Evolutionary conservation across 1,284 basidiomycete species (phyloP).

Genomic region (Cutaneotrichosporon sp.): DNA sequence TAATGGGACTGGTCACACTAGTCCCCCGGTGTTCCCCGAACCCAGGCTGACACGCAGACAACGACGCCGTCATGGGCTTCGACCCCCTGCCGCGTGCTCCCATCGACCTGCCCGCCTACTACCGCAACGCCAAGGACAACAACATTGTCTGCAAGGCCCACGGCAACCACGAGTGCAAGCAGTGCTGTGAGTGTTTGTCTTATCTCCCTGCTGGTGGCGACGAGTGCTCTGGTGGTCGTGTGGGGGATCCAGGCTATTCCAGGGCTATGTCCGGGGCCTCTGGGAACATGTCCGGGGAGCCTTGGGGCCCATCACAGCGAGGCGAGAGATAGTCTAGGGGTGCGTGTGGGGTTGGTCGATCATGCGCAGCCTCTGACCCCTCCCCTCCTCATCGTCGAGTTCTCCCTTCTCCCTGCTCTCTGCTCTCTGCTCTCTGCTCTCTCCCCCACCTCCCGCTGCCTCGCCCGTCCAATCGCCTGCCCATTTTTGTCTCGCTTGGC

Average conservation of each 20-base stretch:
- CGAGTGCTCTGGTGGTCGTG: background rate
- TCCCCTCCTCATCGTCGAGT: too few species aligned
- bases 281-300: background rate
- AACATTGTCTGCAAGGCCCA: conserved; percentile 48
- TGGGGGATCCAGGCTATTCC: background rate
- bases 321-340: too few species aligned
- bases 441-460: too few species aligned
- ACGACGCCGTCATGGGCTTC: conserved; percentile 48
- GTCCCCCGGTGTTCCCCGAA: background rate
- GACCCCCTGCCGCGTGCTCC: conserved; percentile 42
- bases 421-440: background rate
- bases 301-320: background rate
- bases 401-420: too few species aligned
- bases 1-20: too few species aligned
- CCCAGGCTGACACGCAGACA: conserved; percentile 28
- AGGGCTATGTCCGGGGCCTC: too few species aligned
- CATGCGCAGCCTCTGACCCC: too few species aligned
- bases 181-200: conserved; percentile 41
- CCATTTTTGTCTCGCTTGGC: too few species aligned
- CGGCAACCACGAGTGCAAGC: conserved; percentile 43
- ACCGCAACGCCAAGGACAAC: conserved; percentile 44
- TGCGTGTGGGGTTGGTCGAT: too few species aligned
- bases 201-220: background rate
- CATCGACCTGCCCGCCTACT: conserved; percentile 43
- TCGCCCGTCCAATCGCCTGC: too few species aligned